A percentile compares a stretch with the other conserved stretches of the same genome.
These are phyloP conservation scores for Hymenoscyphus scutula DNA, from an alignment of 2,329 filamentous ascomycete genomes.

Conservation along the genomic window DNA sequence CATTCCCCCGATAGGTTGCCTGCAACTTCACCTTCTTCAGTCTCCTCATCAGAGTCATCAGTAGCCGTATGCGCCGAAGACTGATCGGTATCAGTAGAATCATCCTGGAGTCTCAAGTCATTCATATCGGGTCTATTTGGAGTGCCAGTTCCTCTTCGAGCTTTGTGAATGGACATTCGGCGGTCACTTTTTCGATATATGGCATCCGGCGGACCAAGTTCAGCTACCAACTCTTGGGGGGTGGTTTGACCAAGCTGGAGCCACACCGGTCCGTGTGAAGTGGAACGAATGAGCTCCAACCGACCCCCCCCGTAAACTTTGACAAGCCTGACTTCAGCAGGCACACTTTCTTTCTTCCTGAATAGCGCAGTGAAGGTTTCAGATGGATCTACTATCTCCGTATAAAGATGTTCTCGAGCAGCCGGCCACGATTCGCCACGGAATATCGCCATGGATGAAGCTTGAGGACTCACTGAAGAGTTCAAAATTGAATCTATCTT, in stretches of 20 bases:
- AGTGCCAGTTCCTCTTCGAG: conserved; percentile 52
- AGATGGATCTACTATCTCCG: conserved; percentile 68
- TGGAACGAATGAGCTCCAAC: conserved; percentile 73
- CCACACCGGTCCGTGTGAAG: conserved; percentile 63
- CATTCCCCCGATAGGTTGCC: conserved; percentile 65
- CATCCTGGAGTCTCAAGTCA: conserved; percentile 43
- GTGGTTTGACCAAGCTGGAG: conserved; percentile 83
- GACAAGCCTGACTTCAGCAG: conserved; percentile 83
- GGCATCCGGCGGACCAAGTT: conserved; percentile 88
- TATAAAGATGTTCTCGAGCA: conserved; percentile 73
- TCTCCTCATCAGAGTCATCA: conserved; percentile 65
- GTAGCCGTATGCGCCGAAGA: conserved; percentile 70
- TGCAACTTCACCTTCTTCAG: conserved; percentile 55
- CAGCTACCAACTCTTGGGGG: conserved; percentile 85
- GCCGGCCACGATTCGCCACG: conserved; percentile 88
- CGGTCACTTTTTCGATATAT: conserved; percentile 92
- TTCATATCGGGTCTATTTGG: conserved; percentile 46
- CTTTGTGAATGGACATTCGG: conserved; percentile 80
- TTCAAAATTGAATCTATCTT: conserved; percentile 84
- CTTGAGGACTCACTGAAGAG: conserved; percentile 71
- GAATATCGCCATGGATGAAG: conserved; percentile 87
- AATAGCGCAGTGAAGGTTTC: conserved; percentile 67
- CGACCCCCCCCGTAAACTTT: conserved; percentile 74
- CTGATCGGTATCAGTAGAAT: conserved; percentile 69
- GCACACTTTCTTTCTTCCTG: conserved; percentile 74